These are phyloP conservation scores for Pythium graminicola DNA, from an alignment of 352 stramenopile species.

Conservation along the genomic window DNA sequence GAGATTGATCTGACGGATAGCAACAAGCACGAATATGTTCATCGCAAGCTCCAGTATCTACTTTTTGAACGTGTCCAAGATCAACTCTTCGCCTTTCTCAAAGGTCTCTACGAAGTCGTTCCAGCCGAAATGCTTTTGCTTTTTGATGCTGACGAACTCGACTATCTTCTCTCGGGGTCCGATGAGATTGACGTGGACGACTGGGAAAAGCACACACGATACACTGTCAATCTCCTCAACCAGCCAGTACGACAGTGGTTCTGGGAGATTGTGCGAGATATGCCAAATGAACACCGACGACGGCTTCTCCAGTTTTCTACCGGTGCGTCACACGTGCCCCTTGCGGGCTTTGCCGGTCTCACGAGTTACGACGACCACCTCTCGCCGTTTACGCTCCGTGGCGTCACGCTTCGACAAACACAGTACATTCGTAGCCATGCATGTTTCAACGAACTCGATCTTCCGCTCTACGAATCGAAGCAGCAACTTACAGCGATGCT, in stretches of 20 bases:
- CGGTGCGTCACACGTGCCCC: constrained; percentile 70
- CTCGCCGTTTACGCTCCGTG: constrained; percentile 70
- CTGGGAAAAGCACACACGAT: constrained; percentile 88
- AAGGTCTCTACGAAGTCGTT: constrained; percentile 95
- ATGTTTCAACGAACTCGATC: constrained; percentile 86
- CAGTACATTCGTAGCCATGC: constrained; percentile 39
- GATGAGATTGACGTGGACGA: constrained; percentile 95
- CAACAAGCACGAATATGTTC: constrained; percentile 92
- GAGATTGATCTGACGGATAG: constrained; percentile 88
- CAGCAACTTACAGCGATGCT: constrained; percentile 68
- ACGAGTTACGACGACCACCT: constrained; percentile 78
- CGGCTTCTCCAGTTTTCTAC: constrained; percentile 79
- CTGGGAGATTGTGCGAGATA: constrained; percentile 93
- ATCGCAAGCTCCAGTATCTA: constrained; percentile 62
- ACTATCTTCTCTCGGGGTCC: constrained; percentile 94
- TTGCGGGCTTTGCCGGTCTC: constrained; percentile 60
- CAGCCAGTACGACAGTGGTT: constrained; percentile 80
- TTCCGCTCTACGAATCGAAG: constrained; percentile 91
- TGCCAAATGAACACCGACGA: constrained; percentile 69
- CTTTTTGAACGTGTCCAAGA: constrained; percentile 49
- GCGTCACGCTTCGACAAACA: constrained; percentile 20
- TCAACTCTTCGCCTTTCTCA: constrained; percentile 66
- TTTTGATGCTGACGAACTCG: constrained; percentile 97
- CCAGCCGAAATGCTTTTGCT: constrained; percentile 90
- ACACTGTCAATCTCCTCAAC: constrained; percentile 41